Evolutionary conservation across 75 land plant species (phyloP).

Genomic region (Sequoiadendron giganteum): DNA sequence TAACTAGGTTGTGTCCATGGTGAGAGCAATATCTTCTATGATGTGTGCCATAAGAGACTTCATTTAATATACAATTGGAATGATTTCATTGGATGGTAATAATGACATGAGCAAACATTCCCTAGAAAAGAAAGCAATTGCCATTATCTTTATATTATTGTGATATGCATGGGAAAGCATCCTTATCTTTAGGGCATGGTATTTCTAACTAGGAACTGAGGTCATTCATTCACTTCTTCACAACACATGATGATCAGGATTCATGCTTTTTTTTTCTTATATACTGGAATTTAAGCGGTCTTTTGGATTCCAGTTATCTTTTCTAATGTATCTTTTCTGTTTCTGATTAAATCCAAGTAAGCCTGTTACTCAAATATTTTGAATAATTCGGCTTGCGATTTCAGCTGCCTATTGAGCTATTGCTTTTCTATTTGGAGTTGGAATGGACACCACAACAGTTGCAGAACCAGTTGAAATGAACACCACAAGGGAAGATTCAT

Average conservation of each 20-base stretch:
- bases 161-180: not conserved
- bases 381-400: not conserved
- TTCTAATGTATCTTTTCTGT: not conserved
- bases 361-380: not conserved
- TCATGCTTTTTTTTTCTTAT: not conserved
- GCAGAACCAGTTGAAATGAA: conserved; percentile 29
- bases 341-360: not conserved
- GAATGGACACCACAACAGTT: conserved; percentile 8
- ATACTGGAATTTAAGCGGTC: not conserved
- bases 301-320: not conserved
- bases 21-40: not conserved
- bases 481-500: conserved; percentile 45
- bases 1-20: not conserved
- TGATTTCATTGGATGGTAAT: not conserved
- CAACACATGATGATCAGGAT: not conserved
- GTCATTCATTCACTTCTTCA: not conserved
- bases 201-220: not conserved
- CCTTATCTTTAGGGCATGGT: not conserved
- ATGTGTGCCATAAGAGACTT: not conserved
- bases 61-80: not conserved
- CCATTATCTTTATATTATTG: not conserved
- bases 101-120: not conserved
- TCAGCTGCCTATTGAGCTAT: not conserved
- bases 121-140: not conserved
- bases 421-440: not conserved